Conservation (phyloP, 1,284 basidiomycete genomes). For the Melampsora medusae region DNA sequence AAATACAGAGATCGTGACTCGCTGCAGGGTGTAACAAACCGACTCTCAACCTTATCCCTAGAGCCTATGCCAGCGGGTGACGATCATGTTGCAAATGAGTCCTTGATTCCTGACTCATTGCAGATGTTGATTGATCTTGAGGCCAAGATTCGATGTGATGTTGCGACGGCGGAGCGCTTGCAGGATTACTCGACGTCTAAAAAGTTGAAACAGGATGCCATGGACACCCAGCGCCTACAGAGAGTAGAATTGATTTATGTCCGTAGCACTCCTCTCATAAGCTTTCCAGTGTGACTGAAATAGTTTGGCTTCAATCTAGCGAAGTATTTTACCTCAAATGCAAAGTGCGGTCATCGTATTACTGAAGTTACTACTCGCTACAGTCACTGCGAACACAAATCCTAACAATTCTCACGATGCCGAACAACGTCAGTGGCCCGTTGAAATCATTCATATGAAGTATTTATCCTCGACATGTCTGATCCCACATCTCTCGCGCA, state of each 20-base stretch:
- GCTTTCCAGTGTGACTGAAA: constrained; percentile 1
- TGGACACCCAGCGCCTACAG: constrained; percentile 65
- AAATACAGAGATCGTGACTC: constrained; percentile 44
- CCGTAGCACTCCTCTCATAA: constrained; percentile 52
- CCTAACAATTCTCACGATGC: constrained; percentile 46
- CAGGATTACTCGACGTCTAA: constrained; percentile 29
- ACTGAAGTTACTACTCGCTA: constrained; percentile 80
- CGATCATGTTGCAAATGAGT: constrained; percentile 48
- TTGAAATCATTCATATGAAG: neutral
- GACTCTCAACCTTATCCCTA: constrained; percentile 26
- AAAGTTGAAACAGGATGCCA: constrained; percentile 36
- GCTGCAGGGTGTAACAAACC: constrained; percentile 30
- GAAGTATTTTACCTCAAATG: constrained; percentile 72
- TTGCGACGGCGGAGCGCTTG: constrained; percentile 47
- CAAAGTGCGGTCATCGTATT: constrained; percentile 84
- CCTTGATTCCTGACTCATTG: constrained; percentile 33
- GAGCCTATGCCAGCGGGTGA: constrained; percentile 48
- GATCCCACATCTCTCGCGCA: constrained; percentile 44
- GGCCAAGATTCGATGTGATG: constrained; percentile 62
- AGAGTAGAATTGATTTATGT: constrained; percentile 89
- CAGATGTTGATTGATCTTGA: constrained; percentile 62
- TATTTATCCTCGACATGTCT: neutral
- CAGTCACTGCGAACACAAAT: constrained; percentile 66
- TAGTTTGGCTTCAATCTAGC: constrained; percentile 38
- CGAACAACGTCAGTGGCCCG: constrained; percentile 28